Evolutionary conservation across 345 rosid species (phyloP).

Genomic region (Mercurialis annua): DNA sequence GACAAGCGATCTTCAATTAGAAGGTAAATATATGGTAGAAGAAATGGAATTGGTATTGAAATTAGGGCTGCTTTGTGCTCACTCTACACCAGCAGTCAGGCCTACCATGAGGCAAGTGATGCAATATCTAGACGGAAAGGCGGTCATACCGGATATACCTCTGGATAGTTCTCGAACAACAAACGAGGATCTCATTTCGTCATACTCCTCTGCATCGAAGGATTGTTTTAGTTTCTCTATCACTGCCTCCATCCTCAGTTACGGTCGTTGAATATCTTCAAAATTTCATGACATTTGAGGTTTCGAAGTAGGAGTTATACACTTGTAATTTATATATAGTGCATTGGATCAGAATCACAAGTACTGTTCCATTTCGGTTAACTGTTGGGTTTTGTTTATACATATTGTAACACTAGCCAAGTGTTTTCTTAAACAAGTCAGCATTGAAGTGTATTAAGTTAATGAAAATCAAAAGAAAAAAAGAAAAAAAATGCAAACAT

Average conservation of each 20-base stretch:
- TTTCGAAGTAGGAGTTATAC: no score
- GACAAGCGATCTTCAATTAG: background rate
- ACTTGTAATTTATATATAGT: no score
- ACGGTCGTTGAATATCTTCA: conserved; percentile 2
- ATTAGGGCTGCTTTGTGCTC: conserved; percentile 2
- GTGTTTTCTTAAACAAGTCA: no score
- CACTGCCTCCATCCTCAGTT: background rate
- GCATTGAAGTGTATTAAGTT: no score
- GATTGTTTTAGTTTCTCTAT: background rate
- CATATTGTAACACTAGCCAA: no score
- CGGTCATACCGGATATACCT: background rate
- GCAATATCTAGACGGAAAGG: conserved; percentile 5
- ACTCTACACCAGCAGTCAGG: background rate
- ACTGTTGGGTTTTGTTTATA: no score
- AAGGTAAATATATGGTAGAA: background rate
- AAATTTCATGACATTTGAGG: no score
- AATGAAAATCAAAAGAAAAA: no score
- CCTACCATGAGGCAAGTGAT: conserved; percentile 5
- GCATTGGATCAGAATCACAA: no score
- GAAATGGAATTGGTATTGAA: conserved; percentile 13
- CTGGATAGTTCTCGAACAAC: background rate
- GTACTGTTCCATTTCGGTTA: no score
- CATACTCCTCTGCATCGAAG: background rate
- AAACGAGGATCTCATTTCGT: background rate
- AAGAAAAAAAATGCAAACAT: no score